Evolutionary conservation across 1,284 basidiomycete species (phyloP).

Genomic region (Meripilus lineatus): DNA sequence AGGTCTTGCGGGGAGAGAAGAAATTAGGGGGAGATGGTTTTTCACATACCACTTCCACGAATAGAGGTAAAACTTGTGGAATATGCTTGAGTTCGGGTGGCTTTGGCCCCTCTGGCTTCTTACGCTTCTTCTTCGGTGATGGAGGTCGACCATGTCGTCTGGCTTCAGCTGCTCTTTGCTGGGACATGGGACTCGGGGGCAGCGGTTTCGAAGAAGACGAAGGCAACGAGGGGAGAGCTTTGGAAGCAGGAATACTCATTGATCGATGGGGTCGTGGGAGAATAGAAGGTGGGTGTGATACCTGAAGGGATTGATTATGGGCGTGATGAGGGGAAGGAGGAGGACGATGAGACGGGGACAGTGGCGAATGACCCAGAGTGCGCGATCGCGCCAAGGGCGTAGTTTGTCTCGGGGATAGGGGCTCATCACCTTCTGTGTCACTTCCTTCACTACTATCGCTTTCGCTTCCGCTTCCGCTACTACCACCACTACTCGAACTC

Average conservation of each 20-base stretch:
- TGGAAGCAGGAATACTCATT: conserved; percentile 4
- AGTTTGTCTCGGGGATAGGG: conserved; percentile 8
- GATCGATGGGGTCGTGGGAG: conserved; percentile 8
- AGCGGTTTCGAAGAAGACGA: conserved; percentile 4
- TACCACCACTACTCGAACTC: conserved; percentile 23
- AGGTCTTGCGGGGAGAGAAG: conserved; percentile 11
- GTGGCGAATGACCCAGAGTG: conserved; percentile 23
- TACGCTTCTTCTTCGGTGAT: conserved; percentile 19
- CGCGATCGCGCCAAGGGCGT: conserved; percentile 18
- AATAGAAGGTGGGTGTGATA: conserved; percentile 5
- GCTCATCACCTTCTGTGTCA: conserved; percentile 25
- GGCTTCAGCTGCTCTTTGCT: neutral
- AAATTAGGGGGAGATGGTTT: neutral
- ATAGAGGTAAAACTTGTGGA: conserved; percentile 76
- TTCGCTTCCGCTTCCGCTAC: conserved; percentile 30
- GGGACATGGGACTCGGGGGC: neutral
- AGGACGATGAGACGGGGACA: conserved; percentile 5
- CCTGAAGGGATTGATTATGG: conserved; percentile 14
- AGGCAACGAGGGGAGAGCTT: conserved; percentile 9
- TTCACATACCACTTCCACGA: conserved; percentile 83
- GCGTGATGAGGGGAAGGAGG: conserved; percentile 6
- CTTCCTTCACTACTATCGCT: conserved; percentile 31
- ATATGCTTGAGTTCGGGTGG: conserved; percentile 78
- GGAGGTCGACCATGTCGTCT: neutral
- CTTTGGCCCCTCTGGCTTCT: conserved; percentile 43